Conservation (phyloP, 2,329 filamentous ascomycete species). For the Macrophomina phaseolina region DNA sequence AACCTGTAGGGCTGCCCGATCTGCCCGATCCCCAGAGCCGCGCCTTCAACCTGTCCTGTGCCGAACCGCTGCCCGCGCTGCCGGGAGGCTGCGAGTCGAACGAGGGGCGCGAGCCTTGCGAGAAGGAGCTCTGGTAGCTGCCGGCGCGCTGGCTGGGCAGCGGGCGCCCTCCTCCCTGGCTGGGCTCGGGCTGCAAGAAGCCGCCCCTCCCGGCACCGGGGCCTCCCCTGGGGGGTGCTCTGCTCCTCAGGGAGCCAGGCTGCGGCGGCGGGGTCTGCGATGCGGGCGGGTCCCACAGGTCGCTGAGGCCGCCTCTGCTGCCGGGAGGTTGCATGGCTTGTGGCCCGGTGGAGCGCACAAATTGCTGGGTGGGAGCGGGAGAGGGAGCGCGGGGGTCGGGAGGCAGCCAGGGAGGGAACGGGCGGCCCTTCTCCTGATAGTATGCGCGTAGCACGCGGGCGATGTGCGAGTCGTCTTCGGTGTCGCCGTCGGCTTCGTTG, state of each 20-base stretch:
- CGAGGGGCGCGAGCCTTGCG: conserved; percentile 37
- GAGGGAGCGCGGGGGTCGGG: conserved; percentile 81
- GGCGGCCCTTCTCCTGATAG: conserved; percentile 85
- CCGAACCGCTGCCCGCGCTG: conserved; percentile 54
- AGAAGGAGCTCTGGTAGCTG: conserved; percentile 70
- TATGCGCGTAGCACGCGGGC: conserved; percentile 91
- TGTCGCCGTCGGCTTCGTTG: conserved; percentile 59
- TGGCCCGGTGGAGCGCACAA: conserved; percentile 48
- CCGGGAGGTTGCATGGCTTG: conserved; percentile 42
- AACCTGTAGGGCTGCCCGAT: conserved; percentile 59
- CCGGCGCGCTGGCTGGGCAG: conserved; percentile 75
- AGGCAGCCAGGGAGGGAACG: conserved; percentile 85
- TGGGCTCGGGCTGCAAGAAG: conserved; percentile 33
- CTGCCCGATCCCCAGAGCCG: conserved; percentile 73
- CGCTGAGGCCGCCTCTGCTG: conserved; percentile 58
- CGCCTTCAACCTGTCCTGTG: conserved; percentile 83
- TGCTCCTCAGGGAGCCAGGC: conserved; percentile 48
- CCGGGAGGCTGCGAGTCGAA: conserved; percentile 47
- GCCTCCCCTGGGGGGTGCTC: conserved; percentile 50
- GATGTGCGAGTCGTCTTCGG: conserved; percentile 89
- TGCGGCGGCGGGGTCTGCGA: conserved; percentile 47
- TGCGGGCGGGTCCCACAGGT: conserved; percentile 62
- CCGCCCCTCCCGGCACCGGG: conserved; percentile 43
- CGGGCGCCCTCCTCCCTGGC: conserved; percentile 56
- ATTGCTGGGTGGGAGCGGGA: conserved; percentile 54